Percentiles rank a stretch among this genome's conserved stretches.
Evolutionary conservation across 108 stramenopile genomes (phyloP).

Genomic region (Ochromonas danica): DNA sequence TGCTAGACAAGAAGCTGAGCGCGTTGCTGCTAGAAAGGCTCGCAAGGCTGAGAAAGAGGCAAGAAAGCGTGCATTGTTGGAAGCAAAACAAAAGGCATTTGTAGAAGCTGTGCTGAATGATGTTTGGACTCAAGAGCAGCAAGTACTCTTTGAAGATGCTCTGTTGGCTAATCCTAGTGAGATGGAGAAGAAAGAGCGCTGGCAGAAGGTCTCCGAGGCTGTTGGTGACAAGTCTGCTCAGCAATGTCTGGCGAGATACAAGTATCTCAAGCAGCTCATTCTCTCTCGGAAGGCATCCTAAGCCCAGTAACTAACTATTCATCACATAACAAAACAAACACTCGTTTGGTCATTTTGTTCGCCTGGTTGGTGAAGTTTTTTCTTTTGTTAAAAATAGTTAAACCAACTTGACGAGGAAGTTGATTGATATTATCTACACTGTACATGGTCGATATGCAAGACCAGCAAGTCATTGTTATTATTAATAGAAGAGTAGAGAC

Average conservation of each 20-base stretch:
- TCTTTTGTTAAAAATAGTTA: no score
- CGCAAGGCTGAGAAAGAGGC: neutral
- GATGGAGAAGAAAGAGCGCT: constrained; percentile 19
- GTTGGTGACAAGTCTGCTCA: constrained; percentile 1
- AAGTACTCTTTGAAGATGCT: constrained; percentile 14
- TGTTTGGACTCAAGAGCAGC: constrained; percentile 33
- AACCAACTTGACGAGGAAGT: no score
- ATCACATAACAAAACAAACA: no score
- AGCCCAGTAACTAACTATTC: no score
- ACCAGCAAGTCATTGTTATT: no score
- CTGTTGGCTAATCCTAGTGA: neutral
- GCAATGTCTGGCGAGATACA: constrained; percentile 32
- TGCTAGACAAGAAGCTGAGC: neutral
- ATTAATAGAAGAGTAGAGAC: no score
- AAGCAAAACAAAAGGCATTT: constrained; percentile 1
- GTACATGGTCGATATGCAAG: no score
- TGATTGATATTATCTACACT: no score
- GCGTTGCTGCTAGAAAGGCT: constrained; percentile 12
- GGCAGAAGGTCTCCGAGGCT: neutral
- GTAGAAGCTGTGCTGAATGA: no score
- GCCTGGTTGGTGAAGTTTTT: no score
- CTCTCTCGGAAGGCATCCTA: no score
- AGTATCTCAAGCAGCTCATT: constrained; percentile 5
- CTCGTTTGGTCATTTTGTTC: no score
- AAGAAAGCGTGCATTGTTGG: neutral